A percentile compares a stretch with the other conserved stretches of the same genome.
phyloP scores from a whole-genome alignment of 768 basidiomycete genomes.

The Rhodotorula diobovata region DNA sequence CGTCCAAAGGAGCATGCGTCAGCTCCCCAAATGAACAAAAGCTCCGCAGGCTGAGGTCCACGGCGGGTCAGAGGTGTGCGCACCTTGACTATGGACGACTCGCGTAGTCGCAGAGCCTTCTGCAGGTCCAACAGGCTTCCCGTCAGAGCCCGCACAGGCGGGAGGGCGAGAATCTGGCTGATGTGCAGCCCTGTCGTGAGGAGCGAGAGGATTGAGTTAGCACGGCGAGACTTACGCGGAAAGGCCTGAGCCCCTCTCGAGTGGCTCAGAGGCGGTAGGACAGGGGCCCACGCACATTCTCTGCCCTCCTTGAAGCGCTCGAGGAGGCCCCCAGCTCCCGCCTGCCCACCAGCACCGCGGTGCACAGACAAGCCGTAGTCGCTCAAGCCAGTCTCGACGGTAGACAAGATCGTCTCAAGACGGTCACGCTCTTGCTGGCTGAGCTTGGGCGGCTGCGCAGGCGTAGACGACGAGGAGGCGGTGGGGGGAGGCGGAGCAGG shows the following conservation, averaged over 20 bases:
- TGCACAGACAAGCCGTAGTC: constrained; percentile 12
- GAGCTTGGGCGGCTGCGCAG: neutral
- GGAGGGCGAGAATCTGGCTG: neutral
- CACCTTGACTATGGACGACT: constrained; percentile 9
- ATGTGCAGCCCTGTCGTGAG: constrained; percentile 11
- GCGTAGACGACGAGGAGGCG: neutral
- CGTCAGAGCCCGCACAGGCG: constrained; percentile 10
- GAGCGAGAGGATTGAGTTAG: neutral
- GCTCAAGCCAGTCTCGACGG: neutral
- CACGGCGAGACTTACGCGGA: too few relatives aligned
- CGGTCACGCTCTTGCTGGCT: neutral
- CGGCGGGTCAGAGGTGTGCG: neutral
- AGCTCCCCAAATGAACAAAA: too few relatives aligned
- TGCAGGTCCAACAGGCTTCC: constrained; percentile 4
- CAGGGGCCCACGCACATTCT: neutral
- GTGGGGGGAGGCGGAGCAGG: neutral
- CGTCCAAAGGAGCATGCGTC: accelerated
- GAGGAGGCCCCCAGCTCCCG: neutral
- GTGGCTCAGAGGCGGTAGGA: too few relatives aligned
- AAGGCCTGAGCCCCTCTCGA: too few relatives aligned
- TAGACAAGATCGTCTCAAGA: constrained; percentile 3
- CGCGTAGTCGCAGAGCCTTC: constrained; percentile 6
- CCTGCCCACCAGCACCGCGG: neutral
- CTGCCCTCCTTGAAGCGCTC: neutral
- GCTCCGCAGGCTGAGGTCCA: neutral